Evolutionary conservation across 1,284 basidiomycete species (phyloP).

Genomic region (Irpex rosettiformis): DNA sequence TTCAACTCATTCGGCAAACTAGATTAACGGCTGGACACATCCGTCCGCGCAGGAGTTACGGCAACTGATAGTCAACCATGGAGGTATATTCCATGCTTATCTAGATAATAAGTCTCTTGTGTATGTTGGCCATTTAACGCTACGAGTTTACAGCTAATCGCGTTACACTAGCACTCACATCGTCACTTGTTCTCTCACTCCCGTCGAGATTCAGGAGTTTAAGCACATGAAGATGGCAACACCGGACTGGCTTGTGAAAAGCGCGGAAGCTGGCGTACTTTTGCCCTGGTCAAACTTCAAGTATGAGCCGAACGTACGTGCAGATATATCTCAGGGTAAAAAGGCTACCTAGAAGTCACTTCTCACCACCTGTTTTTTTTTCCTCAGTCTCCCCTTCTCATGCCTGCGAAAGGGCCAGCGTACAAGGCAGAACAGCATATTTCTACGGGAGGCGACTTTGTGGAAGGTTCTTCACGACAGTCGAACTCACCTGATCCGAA

Average conservation of each 20-base stretch:
- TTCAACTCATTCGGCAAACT: neutral
- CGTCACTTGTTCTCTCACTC: conserved; percentile 86
- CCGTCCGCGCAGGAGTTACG: conserved; percentile 87
- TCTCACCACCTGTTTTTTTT: conserved; percentile 22
- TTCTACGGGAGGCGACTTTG: neutral
- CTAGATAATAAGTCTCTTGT: conserved; percentile 75
- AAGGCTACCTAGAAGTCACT: conserved; percentile 36
- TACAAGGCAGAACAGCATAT: neutral
- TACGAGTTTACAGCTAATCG: neutral
- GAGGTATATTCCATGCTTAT: conserved; percentile 83
- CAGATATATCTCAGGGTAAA: conserved; percentile 47
- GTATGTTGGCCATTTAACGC: conserved; percentile 40
- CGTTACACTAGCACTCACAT: conserved; percentile 71
- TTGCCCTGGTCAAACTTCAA: conserved; percentile 75
- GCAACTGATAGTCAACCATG: conserved; percentile 77
- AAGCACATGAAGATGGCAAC: conserved; percentile 84
- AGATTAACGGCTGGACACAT: conserved; percentile 90
- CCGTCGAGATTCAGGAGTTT: conserved; percentile 87
- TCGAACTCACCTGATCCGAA: too few relatives aligned
- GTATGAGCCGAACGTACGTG: conserved; percentile 45
- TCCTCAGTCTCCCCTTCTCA: conserved; percentile 13
- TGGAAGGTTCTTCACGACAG: neutral
- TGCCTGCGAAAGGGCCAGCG: conserved; percentile 14
- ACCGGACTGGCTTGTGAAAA: conserved; percentile 86
- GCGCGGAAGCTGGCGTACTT: conserved; percentile 60